phyloP scores from a whole-genome alignment of 306 rosid genomes.

The Dalbergia cultrata region DNA sequence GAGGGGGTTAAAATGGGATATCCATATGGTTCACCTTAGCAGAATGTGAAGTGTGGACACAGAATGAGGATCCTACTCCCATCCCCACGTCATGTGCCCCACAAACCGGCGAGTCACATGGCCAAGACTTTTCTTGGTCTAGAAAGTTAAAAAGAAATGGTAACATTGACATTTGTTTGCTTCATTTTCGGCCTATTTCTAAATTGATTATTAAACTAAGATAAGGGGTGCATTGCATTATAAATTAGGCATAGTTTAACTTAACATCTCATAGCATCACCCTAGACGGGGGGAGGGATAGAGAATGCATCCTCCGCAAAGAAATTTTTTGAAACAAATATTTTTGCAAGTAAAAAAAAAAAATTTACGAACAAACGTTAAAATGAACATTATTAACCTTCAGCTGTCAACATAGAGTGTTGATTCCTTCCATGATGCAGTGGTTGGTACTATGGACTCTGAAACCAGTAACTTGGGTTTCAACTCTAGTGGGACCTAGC shows the following conservation, averaged over 20 bases:
- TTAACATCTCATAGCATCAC: conserved; percentile 1
- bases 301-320: not conserved
- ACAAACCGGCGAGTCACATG: conserved; percentile 55
- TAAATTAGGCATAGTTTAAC: conserved; percentile 18
- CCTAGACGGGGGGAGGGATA: too few relatives aligned
- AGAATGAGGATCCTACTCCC: not conserved
- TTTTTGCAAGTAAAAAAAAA: not conserved
- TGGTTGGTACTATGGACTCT: conserved; percentile 53
- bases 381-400: conserved; percentile 33
- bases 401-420: conserved; percentile 3
- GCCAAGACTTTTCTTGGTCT: conserved; percentile 45
- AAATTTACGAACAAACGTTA: not conserved
- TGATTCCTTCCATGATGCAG: conserved; percentile 50
- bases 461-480: conserved; percentile 53
- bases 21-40: conserved; percentile 25
- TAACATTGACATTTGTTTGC: conserved; percentile 46
- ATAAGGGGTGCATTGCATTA: not conserved
- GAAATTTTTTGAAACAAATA: not conserved
- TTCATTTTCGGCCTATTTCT: conserved; percentile 15
- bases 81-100: conserved; percentile 48
- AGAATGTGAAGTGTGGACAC: conserved; percentile 29
- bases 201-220: not conserved
- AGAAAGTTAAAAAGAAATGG: conserved; percentile 35
- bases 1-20: conserved; percentile 13
- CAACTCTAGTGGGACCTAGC: conserved; percentile 52